Evolutionary conservation across 805 yeast species (phyloP).

Genomic region (Limtongia smithiae): DNA sequence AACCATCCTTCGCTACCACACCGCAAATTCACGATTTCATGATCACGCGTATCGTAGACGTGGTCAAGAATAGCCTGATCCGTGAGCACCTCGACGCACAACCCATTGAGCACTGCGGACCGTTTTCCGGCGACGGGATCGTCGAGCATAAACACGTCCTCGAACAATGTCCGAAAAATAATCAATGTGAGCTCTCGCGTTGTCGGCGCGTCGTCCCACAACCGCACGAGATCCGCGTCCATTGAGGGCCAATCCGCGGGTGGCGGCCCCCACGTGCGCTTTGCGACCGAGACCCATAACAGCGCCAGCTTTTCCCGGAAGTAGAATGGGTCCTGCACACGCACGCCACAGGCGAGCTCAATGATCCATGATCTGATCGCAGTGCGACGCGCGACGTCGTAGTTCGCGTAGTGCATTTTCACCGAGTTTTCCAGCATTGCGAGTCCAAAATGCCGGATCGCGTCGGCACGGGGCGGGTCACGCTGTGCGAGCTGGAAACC

Average conservation of each 20-base stretch:
- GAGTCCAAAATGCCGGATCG: conserved; percentile 83
- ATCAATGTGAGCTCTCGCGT: conserved; percentile 74
- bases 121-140: conserved; percentile 86
- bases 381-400: conserved; percentile 54
- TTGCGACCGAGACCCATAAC: conserved; percentile 88
- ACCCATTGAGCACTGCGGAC: conserved; percentile 68
- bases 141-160: conserved; percentile 86
- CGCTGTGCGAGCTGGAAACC: conserved; percentile 72
- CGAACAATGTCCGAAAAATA: conserved; percentile 81
- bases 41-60: conserved; percentile 64
- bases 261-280: conserved; percentile 75
- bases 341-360: conserved; percentile 62
- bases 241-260: conserved; percentile 74
- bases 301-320: conserved; percentile 84
- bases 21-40: conserved; percentile 56
- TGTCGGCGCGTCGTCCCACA: conserved; percentile 66
- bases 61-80: conserved; percentile 60
- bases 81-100: conserved; percentile 79
- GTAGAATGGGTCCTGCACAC: conserved; percentile 76
- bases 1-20: conserved; percentile 84
- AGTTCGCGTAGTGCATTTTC: conserved; percentile 50
- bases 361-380: conserved; percentile 82
- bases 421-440: conserved; percentile 74
- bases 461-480: conserved; percentile 48
- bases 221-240: conserved; percentile 69